Base-by-base conservation (phyloP, 2,329 filamentous ascomycete genomes). In the Pseudohalonectria lignicola region DNA sequence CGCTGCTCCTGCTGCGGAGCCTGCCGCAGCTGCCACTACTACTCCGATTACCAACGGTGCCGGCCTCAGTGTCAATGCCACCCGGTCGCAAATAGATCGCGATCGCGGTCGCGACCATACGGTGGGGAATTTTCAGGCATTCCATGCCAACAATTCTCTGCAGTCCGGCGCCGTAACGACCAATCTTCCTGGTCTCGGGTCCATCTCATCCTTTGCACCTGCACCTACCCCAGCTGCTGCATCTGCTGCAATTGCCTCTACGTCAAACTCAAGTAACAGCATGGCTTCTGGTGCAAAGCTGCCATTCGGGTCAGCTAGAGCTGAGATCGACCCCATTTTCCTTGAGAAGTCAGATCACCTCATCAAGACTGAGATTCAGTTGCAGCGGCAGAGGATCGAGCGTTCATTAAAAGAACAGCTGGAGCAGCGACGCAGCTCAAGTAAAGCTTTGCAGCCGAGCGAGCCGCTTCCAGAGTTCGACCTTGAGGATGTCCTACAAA, bases 271-370 rank as follows among this genome's bases (percentile, higher is more conserved):
- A n/a, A n/a, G n/a, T n/a, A n/a, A n/a, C n/a, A n/a, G n/a, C n/a
- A n/a, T n/a, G n/a, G n/a, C 53, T 46, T 50, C 44, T 49, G 58
- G 48, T 57, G 29, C 31, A 11, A 9, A 18, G 18, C 16, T 33
- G 45, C 61, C 53, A 50, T 62, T 61, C 43, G 67, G 63, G 50
- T 60, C 70, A 47, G 61, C 64, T 42, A 73, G 70, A 46, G 76
- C 78, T 43, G 79, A 81, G 57, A 83, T 92, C 62, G 77, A 93
- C 57, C 85, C 86, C 36, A 78, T 93, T 43, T 70, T 93, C 49
- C 70, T 93, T 57, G 81, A 85, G 53, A 94, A 94, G 60, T 88
- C 87, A 48, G 82, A 86, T 54, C 78, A 85, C 54, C 67, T 93
- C 48, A 77, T 92, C 54, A 82, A 78, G 62, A 86, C 86, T 53